Evolutionary conservation across 2,329 filamentous ascomycete genomes (phyloP), one percentile per base, ranked within the genome.

Genomic region (Pseudopithomyces chartarum): DNA sequence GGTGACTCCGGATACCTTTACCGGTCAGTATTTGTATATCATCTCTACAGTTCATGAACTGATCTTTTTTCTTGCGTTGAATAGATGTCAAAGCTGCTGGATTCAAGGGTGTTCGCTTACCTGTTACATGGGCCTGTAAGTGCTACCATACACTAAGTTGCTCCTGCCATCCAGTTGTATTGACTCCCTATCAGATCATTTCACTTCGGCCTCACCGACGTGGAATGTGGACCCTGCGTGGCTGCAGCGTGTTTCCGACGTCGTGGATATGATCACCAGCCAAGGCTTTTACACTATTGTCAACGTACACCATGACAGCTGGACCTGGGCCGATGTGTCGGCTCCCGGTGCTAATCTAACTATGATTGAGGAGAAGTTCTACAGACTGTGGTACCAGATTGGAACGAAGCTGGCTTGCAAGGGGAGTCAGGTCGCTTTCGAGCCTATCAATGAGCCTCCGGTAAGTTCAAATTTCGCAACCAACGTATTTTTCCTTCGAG

Each of bases 231-330:
- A 86, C 58, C 65, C 80, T 0, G 71, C 71, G 0, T 87, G 84
- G 84, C 76, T 87, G 42, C 77, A 85, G 55, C 78, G 85, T 11
- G 84, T 87, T 1, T 81, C 81, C 1, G 81, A 84, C 32, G 85
- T 87, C 1, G 73, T 87, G 10, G 83, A 86, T 60, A 80, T 83
- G 79, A 79, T 84, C 6, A 79, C 82, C 0, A 71, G 77, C 2
- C 76, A 80, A 1, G 82, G 77, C 2, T 69, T 87, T 3, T 84
- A 81, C 55, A 80, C 81, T 0, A 76, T 87, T 23, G 79, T 86
- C 12, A 85, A 87, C 57, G 81, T 84, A 6, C 85, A 87, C 58
- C 85, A 87, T 56, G 84, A 88, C 61, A 83, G 80, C 10, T 85
- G 80, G 82, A 75, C 78, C 22, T 87, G 85, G 85, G 82, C 82